Conservation (phyloP, 495 filamentous ascomycete species). For the Penicillium herquei region DNA sequence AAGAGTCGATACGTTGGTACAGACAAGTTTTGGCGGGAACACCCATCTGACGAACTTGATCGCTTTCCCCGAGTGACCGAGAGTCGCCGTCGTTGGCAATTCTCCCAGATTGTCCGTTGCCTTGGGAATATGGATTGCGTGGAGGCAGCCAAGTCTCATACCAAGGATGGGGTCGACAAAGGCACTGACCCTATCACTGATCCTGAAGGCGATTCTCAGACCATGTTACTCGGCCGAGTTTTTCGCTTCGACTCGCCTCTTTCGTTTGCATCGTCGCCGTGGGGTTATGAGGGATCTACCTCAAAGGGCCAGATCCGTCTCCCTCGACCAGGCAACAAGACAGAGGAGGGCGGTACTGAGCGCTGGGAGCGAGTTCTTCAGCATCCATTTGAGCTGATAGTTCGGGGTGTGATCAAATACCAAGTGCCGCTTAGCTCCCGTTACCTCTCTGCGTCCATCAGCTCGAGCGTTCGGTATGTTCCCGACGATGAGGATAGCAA, state of each 20-base stretch:
- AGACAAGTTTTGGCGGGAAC: constrained; percentile 70
- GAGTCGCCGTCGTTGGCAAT: constrained; percentile 34
- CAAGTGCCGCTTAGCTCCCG: constrained; percentile 77
- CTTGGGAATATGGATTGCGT: constrained; percentile 24
- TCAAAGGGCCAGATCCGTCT: constrained; percentile 83
- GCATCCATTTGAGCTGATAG: constrained; percentile 87
- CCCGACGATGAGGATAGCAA: constrained; percentile 46
- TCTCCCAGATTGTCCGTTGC: constrained; percentile 32
- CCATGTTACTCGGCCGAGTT: constrained; percentile 87
- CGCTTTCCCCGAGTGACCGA: constrained; percentile 36
- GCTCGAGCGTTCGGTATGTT: constrained; percentile 49
- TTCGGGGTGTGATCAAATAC: constrained; percentile 87
- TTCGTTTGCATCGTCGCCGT: constrained; percentile 82
- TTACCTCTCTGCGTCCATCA: constrained; percentile 54
- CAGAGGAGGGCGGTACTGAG: constrained; percentile 78
- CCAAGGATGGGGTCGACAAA: constrained; percentile 53
- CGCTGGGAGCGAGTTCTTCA: constrained; percentile 89
- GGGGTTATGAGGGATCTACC: constrained; percentile 60
- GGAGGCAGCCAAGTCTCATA: constrained; percentile 11
- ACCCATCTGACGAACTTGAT: constrained; percentile 31
- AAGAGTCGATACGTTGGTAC: constrained; percentile 82
- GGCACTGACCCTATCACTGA: constrained; percentile 72
- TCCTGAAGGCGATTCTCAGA: constrained; percentile 65
- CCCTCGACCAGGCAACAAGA: constrained; percentile 80
- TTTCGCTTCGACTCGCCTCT: constrained; percentile 82